These are phyloP conservation scores for Ustilago trichophora DNA, from an alignment of 1,284 basidiomycete genomes.

Conservation along the genomic window DNA sequence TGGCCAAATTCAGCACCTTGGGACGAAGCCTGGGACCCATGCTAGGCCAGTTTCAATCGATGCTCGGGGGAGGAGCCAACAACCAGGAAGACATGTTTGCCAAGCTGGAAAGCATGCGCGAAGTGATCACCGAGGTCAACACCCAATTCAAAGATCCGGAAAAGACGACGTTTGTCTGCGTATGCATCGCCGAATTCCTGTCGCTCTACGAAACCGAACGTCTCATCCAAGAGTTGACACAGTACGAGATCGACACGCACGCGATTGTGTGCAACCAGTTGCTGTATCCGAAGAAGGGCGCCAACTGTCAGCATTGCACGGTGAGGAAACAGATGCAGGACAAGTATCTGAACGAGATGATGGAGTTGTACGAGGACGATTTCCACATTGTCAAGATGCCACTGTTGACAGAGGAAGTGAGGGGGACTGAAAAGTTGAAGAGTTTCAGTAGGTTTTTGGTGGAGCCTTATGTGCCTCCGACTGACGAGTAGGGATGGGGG, in stretches of 20 bases:
- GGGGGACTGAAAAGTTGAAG: conserved; percentile 90
- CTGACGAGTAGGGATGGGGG: conserved; percentile 11
- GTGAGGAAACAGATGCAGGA: conserved; percentile 98
- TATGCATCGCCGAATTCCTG: conserved; percentile 97
- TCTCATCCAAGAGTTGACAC: conserved; percentile 91
- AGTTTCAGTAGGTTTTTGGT: conserved; percentile 68
- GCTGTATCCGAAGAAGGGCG: conserved; percentile 88
- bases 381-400: conserved; percentile 75
- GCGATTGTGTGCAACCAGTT: conserved; percentile 98
- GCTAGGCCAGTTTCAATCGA: conserved; percentile 80
- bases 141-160: conserved; percentile 99
- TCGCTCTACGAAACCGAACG: conserved; percentile 98
- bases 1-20: conserved; percentile 90
- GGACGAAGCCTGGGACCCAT: conserved; percentile 95
- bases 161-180: conserved; percentile 93
- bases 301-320: conserved; percentile 92
- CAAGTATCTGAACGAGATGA: conserved; percentile 66
- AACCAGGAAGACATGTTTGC: conserved; percentile 84
- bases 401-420: conserved; percentile 92
- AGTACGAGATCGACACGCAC: conserved; percentile 98
- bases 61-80: conserved; percentile 81
- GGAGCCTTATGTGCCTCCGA: conserved; percentile 56
- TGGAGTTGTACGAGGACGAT: conserved; percentile 65
- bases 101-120: conserved; percentile 95
- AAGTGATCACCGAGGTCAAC: conserved; percentile 97